Evolutionary conservation across 2,329 filamentous ascomycete genomes (phyloP).

Genomic region (Colletotrichum shisoi): DNA sequence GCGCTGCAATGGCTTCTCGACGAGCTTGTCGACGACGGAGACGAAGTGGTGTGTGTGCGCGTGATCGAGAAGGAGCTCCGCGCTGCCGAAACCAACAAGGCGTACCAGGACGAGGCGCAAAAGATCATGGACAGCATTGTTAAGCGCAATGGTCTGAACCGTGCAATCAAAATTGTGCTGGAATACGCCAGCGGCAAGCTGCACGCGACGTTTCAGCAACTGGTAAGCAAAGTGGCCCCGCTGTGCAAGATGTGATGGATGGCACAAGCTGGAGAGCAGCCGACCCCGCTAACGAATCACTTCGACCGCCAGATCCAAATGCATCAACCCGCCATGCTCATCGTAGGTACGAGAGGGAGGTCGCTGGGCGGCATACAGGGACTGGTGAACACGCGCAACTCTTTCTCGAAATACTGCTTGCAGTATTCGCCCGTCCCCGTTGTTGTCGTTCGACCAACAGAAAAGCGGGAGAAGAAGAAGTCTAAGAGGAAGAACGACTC

Average conservation of each 20-base stretch:
- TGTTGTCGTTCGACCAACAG: conserved; percentile 86
- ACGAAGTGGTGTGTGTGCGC: conserved; percentile 89
- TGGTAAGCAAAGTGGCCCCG: conserved; percentile 66
- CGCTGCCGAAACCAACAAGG: conserved; percentile 64
- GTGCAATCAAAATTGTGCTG: conserved; percentile 83
- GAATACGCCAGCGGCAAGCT: conserved; percentile 91
- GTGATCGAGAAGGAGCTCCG: conserved; percentile 86
- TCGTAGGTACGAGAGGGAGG: conserved; percentile 87
- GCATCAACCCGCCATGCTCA: conserved; percentile 88
- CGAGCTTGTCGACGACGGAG: conserved; percentile 90
- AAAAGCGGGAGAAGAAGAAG: conserved; percentile 90
- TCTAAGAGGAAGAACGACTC: conserved; percentile 82
- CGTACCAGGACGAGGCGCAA: conserved; percentile 78
- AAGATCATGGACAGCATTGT: conserved; percentile 78
- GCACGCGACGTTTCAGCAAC: conserved; percentile 86
- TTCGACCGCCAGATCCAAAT: conserved; percentile 74
- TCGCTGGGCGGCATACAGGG: conserved; percentile 87
- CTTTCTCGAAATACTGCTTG: conserved; percentile 92
- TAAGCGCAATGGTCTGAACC: conserved; percentile 78
- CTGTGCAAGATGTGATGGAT: too few relatives aligned
- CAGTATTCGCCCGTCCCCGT: conserved; percentile 94
- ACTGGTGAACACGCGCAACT: conserved; percentile 77
- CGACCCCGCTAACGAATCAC: conserved; percentile 1
- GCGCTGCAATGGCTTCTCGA: conserved; percentile 92
- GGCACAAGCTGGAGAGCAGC: background rate